phyloP scores from a whole-genome alignment of 768 basidiomycete genomes.

The Xerocomellus intermedius region DNA sequence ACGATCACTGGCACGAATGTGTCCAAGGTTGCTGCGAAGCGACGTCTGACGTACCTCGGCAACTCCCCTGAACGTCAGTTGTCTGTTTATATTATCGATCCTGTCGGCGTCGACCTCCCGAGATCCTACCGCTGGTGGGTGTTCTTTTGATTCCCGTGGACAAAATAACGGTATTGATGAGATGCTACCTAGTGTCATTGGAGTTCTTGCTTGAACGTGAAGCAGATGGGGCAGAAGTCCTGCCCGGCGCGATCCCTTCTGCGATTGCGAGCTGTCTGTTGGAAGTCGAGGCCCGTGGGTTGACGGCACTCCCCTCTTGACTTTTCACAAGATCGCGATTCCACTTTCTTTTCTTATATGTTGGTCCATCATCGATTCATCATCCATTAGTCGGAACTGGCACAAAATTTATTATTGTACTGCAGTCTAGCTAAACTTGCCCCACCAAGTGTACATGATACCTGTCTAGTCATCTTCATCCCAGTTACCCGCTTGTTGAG shows the following conservation, averaged over 20 bases:
- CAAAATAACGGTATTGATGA: conserved; percentile 3
- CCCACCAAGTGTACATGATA: conserved; percentile 10
- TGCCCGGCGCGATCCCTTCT: conserved; percentile 59
- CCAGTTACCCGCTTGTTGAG: conserved; percentile 86
- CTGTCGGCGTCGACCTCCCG: conserved; percentile 54
- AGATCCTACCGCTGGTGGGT: conserved; percentile 73
- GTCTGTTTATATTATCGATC: conserved; percentile 69
- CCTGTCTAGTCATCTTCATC: conserved; percentile 58
- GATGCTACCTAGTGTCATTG: conserved; percentile 53
- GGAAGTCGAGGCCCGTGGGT: conserved; percentile 73
- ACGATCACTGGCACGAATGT: conserved; percentile 70
- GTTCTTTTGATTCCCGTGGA: neutral
- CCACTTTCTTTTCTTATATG: too few species aligned
- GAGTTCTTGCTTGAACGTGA: conserved; percentile 69
- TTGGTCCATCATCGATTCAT: too few species aligned
- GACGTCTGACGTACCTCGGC: conserved; percentile 78
- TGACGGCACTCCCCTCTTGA: too few species aligned
- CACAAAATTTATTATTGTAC: conserved; percentile 30
- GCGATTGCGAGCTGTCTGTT: conserved; percentile 63
- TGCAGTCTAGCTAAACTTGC: conserved; percentile 17
- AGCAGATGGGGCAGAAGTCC: conserved; percentile 45
- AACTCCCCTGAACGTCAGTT: conserved; percentile 70
- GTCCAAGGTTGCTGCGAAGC: conserved; percentile 70
- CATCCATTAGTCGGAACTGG: conserved; percentile 16
- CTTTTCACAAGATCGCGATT: too few species aligned